phyloP scores from a whole-genome alignment of 192 early-diverging fungal genomes.

The Phycomyces nitens region DNA sequence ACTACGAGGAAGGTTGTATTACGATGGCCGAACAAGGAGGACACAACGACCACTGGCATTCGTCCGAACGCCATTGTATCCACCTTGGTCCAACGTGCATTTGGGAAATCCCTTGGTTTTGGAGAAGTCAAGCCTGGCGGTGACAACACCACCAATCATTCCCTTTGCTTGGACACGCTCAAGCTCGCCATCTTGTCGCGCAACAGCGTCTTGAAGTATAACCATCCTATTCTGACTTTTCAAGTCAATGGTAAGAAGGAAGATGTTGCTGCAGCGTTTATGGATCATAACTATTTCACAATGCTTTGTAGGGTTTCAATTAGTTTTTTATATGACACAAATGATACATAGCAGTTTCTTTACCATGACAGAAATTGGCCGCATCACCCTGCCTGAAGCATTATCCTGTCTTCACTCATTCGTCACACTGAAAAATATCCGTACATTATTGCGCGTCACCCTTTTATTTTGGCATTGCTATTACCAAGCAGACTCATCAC shows the following conservation, averaged over 20 bases:
- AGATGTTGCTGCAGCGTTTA: constrained; percentile 14
- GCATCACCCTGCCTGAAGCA: constrained; percentile 23
- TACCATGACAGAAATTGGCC: constrained; percentile 27
- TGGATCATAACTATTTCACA: constrained; percentile 22
- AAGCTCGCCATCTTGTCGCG: constrained; percentile 17
- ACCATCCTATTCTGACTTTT: constrained; percentile 23
- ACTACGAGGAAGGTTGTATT: constrained; percentile 16
- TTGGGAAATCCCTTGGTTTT: constrained; percentile 20
- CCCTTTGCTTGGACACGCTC: constrained; percentile 20
- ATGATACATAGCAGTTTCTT: constrained; percentile 23
- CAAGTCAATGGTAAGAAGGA: constrained; percentile 26
- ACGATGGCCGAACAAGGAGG: constrained; percentile 21
- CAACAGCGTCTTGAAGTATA: constrained; percentile 17
- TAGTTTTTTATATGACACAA: constrained; percentile 30
- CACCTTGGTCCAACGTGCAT: constrained; percentile 17
- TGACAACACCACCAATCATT: constrained; percentile 19
- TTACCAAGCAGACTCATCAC: constrained; percentile 10
- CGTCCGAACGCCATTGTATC: constrained; percentile 26
- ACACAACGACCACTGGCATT: constrained; percentile 12
- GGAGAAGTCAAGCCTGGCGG: constrained; percentile 25
- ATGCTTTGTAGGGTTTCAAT: constrained; percentile 16
- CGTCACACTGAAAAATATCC: constrained; percentile 21
- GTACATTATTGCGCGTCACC: constrained; percentile 19
- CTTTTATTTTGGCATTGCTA: constrained; percentile 13
- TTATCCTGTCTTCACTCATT: constrained; percentile 26